Conservation (phyloP, 2,329 filamentous ascomycete genomes). For the Phyllachora maydis region DNA sequence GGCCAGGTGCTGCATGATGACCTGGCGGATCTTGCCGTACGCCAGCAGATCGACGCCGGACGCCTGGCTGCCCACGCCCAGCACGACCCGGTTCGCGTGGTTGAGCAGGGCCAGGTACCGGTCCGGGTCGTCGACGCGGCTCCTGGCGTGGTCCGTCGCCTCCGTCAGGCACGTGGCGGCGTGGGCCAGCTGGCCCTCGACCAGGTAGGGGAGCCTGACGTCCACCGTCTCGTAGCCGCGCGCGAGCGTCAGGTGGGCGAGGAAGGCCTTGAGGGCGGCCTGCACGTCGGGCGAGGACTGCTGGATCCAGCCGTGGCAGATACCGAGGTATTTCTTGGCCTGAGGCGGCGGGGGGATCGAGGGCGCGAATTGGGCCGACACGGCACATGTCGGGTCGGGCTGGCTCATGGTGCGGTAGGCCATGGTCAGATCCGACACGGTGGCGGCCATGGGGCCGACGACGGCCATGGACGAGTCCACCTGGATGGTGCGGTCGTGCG, state of each 20-base stretch:
- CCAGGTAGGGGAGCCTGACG: conserved; percentile 43
- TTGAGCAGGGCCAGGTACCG: conserved; percentile 35
- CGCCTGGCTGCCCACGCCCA: conserved; percentile 43
- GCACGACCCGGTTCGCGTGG: conserved; percentile 46
- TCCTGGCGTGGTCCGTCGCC: conserved; percentile 26
- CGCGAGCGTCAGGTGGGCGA: conserved; percentile 34
- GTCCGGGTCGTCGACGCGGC: conserved; percentile 18
- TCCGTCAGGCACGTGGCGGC: conserved; percentile 60
- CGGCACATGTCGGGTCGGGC: conserved; percentile 41
- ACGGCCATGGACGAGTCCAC: conserved; percentile 37
- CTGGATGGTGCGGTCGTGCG: conserved; percentile 45
- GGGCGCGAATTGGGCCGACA: conserved; percentile 41
- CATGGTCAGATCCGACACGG: conserved; percentile 55
- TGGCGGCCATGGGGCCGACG: conserved; percentile 55
- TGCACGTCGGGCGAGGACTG: conserved; percentile 44
- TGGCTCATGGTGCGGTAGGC: conserved; percentile 66
- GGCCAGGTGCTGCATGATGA: conserved; percentile 63
- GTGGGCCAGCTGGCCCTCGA: conserved; percentile 58
- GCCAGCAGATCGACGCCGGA: conserved; percentile 50
- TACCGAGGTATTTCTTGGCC: conserved; percentile 43
- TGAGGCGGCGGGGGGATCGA: conserved; percentile 21
- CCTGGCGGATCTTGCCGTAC: conserved; percentile 49
- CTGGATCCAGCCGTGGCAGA: conserved; percentile 49
- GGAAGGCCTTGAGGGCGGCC: conserved; percentile 35
- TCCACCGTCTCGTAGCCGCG: conserved; percentile 29